phyloP scores from a whole-genome alignment of 371 early-diverging fungal species.

The Smittium culicis region DNA sequence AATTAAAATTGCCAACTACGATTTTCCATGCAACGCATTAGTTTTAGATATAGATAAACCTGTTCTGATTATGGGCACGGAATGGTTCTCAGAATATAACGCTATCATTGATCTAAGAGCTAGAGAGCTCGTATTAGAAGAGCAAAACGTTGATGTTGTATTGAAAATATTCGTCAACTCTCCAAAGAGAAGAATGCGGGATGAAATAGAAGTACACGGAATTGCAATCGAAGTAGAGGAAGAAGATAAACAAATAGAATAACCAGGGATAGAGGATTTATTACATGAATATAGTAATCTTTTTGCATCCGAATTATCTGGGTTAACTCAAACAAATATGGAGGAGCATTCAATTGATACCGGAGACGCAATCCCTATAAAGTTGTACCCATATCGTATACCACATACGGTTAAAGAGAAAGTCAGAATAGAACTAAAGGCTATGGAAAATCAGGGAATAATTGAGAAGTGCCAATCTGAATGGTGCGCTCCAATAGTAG shows the following conservation, averaged over 20 bases:
- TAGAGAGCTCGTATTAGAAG: background rate
- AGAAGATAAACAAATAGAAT: background rate
- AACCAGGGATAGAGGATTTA: background rate
- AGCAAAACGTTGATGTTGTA: background rate
- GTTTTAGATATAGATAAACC: background rate
- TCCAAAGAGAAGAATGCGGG: background rate
- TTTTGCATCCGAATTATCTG: background rate
- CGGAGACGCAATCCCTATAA: background rate
- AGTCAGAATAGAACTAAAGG: background rate
- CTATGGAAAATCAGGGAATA: background rate
- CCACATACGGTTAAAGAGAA: background rate
- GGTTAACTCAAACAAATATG: background rate
- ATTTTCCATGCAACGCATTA: background rate
- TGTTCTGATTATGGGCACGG: background rate
- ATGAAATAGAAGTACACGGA: background rate
- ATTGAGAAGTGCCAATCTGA: background rate
- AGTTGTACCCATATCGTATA: too few species aligned
- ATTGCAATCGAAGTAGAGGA: background rate
- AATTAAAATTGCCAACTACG: background rate
- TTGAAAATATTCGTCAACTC: background rate
- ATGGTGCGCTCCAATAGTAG: constrained; percentile 39
- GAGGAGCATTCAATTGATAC: background rate
- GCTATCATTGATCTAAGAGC: background rate
- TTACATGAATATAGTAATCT: background rate
- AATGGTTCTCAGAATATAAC: background rate